These are phyloP conservation scores for Phialemoniopsis sp. DNA, from an alignment of 2,329 filamentous ascomycete species.

Conservation along the genomic window DNA sequence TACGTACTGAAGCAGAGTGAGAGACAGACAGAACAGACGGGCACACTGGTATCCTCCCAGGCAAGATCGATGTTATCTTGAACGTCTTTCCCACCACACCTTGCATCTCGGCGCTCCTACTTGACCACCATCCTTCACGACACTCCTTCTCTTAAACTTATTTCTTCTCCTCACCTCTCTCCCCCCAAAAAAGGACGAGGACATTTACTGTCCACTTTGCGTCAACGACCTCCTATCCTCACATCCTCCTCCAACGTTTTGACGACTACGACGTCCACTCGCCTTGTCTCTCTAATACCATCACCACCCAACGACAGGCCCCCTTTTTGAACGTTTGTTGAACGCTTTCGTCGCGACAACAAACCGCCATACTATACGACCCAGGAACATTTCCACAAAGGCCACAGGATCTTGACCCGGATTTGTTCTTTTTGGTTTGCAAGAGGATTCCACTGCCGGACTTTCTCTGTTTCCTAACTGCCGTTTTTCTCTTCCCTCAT, in stretches of 20 bases:
- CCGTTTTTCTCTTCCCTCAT: too few relatives aligned
- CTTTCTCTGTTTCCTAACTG: too few relatives aligned
- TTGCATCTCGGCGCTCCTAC: conserved; percentile 3
- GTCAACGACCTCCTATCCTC: conserved; percentile 1
- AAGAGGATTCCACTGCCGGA: conserved; percentile 1
- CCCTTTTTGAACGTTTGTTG: conserved; percentile 3
- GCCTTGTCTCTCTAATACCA: conserved; percentile 6
- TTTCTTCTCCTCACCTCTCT: conserved; percentile 16
- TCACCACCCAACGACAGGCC: conserved; percentile 5
- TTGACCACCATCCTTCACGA: conserved; percentile 21
- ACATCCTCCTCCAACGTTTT: conserved; percentile 7
- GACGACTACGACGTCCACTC: conserved; percentile 3
- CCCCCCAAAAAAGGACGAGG: conserved; percentile 2
- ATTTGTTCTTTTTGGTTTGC: conserved; percentile 15
- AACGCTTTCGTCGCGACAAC: too few relatives aligned
- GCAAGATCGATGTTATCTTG: conserved; percentile 4
- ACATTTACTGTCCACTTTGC: conserved; percentile 1
- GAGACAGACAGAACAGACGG: too few relatives aligned
- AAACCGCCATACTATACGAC: not conserved
- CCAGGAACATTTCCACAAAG: not conserved
- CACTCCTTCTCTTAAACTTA: conserved; percentile 26
- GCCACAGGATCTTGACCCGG: conserved; percentile 1
- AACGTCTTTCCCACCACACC: conserved; percentile 3
- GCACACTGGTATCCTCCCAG: too few relatives aligned
- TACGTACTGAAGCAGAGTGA: too few relatives aligned